A percentile compares a stretch with the other conserved stretches of the same genome.
These are phyloP conservation scores for Bruguiera parviflora DNA, from an alignment of 345 rosid species.

Conservation along the genomic window DNA sequence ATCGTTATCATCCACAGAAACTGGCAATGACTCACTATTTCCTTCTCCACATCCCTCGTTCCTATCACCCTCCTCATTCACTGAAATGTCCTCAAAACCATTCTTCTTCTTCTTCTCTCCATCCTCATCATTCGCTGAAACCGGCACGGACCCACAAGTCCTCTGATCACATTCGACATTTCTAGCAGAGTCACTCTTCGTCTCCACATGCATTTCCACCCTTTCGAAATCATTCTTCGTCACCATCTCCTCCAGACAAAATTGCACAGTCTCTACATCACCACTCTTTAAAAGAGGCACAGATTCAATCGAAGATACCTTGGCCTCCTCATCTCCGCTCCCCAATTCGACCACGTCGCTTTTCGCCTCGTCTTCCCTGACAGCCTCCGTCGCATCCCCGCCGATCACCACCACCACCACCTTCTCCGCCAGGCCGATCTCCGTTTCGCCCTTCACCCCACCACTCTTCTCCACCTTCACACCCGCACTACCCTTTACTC, in stretches of 20 bases:
- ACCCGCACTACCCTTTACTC: conserved; percentile 25
- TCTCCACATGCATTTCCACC: not conserved
- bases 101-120: not conserved
- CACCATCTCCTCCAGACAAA: conserved; percentile 5
- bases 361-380: conserved; percentile 59
- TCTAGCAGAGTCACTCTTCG: not conserved
- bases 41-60: conserved; percentile 26
- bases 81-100: not conserved
- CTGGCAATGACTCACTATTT: conserved; percentile 10
- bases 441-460: conserved; percentile 19
- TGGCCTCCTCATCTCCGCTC: conserved; percentile 43
- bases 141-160: conserved; percentile 6
- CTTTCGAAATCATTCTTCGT: conserved; percentile 3
- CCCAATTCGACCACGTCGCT: conserved; percentile 63
- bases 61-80: conserved; percentile 5
- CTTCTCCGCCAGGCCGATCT: conserved; percentile 12
- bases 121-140: conserved; percentile 6
- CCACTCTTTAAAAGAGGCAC: conserved; percentile 4
- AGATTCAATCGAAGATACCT: conserved; percentile 12
- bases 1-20: conserved; percentile 4
- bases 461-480: conserved; percentile 18
- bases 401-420: conserved; percentile 9
- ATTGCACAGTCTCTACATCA: not conserved
- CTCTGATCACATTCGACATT: conserved; percentile 8
- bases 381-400: conserved; percentile 20